Conservation (phyloP, 192 early-diverging fungal genomes). For the Umbelopsis sp. region DNA sequence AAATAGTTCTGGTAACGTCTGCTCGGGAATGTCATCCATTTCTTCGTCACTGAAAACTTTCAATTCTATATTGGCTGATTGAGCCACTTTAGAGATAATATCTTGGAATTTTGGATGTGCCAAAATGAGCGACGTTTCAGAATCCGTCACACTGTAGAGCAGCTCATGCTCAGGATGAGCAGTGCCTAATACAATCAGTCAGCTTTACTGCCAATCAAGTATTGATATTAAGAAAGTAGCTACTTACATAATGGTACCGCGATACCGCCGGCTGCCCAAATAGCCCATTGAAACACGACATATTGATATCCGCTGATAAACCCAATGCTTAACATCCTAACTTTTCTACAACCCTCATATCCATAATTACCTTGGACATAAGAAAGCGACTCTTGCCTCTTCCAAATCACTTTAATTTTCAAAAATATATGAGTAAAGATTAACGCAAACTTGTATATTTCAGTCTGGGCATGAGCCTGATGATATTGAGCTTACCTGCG, state of each 20-base stretch:
- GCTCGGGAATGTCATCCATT: slow-evolving; percentile 4
- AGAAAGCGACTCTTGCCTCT: slow-evolving; percentile 41
- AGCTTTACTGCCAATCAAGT: not conserved
- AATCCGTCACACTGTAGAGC: slow-evolving; percentile 72
- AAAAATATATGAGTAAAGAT: not conserved
- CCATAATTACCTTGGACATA: slow-evolving; percentile 41
- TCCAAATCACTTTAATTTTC: slow-evolving; percentile 28
- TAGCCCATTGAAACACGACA: slow-evolving; percentile 68
- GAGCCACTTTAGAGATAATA: slow-evolving; percentile 30
- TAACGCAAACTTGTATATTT: not conserved
- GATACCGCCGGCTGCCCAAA: slow-evolving; percentile 81
- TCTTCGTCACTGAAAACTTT: not conserved
- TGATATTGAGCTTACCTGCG: slow-evolving; percentile 18
- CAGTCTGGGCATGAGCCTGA: not conserved
- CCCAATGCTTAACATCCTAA: slow-evolving; percentile 45
- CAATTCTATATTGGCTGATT: slow-evolving; percentile 3
- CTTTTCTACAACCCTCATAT: slow-evolving; percentile 7
- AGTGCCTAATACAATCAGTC: slow-evolving; percentile 41
- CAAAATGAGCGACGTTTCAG: slow-evolving; percentile 62
- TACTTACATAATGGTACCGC: slow-evolving; percentile 76
- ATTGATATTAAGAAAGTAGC: not conserved
- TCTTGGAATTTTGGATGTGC: slow-evolving; percentile 56
- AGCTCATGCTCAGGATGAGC: slow-evolving; percentile 79
- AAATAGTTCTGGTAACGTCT: slow-evolving; percentile 16
- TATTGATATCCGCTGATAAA: slow-evolving; percentile 66